Base-by-base conservation (phyloP, 176 grass and related monocot species). In the Bonia amplexicaulis region DNA sequence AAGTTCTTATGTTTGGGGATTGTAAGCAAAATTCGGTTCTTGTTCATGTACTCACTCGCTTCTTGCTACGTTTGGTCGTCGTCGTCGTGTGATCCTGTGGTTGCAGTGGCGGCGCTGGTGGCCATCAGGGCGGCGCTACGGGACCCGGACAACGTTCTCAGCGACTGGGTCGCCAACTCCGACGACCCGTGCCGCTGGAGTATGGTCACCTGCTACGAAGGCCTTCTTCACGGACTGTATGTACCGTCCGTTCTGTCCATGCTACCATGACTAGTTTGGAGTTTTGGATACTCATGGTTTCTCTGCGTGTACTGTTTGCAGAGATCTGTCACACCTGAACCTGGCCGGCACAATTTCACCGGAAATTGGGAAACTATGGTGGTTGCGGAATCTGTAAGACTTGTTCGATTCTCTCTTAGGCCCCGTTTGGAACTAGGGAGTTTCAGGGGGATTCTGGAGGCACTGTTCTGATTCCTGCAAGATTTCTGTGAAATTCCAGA, bases 141-240 rank as follows among this genome's bases (percentile, higher is more conserved):
- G 5, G 92, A 97, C 42, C 89, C 91, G 13, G 63, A 81, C n/a
- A 79, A 85, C 12, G 76, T 92, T 48, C 87, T 97, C 60, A 46
- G 72, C 39, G 90, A 85, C 90, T 97, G 95, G 95, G 82, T 88
- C 69, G 62, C 73, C 79, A 81, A 42, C 66, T 91, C 87, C 31
- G 92, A 87, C 44, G 80, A 91, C 33, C 92, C 92, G n/a, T 97
- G 95, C 84, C 57, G 33, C 77, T 97, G 95, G 91, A 82, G 54
- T 39, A 85, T 93, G 89, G 87, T 97, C 58, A 87, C 73, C 61
- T 97, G 93, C 82, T 64, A 74, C 14, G 63, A 62, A 6, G 93
- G 95, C 76, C 87, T 79, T 22, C 77, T 97, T 22, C 64, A 42
- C 52, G 48, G 77, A 13, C 59, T 97, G 95, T 95, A 85, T 20